Base-by-base conservation (phyloP, 768 basidiomycete species). In the Mycena rosella region DNA sequence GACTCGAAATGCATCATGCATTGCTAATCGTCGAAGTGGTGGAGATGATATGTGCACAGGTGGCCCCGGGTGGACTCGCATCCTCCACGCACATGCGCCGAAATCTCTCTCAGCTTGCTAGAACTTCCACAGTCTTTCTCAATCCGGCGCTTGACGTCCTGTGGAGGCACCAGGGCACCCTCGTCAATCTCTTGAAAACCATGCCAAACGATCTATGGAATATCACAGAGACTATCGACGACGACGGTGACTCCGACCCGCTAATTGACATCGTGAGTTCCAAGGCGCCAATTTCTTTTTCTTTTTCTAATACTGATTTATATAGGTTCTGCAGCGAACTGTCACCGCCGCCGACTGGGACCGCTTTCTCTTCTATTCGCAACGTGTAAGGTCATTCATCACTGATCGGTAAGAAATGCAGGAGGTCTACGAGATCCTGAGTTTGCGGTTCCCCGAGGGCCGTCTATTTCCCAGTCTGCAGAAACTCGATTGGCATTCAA, bases 361-460 rank as follows among this genome's bases (percentile, higher is more conserved):
- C 8, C 47, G 47, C 10, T 48, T 48, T 15, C 47, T 24, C 9
- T 48, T 48, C 14, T 48, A 48, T 27, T 48, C 24, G 24, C 47
- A 26, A 24, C 47, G 47, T 13, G 47, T 48, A 2, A 24, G 27
- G 24, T 48, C 47, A 11, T 48, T 48, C n/a, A 11, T 5, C 6
- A 2, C 29, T 20, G 52, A 32, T 4, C 9, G 47, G 0, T 14
- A 54, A 4, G 20, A 29, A 3, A 30, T n/a, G 20, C 22, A 6
- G n/a, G 32, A 54, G 17, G 53, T 63, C 29, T 62, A 62, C n/a
- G 62, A 63, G 34, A 40, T 15, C 29, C 36, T 63, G 30, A 13
- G 18, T 51, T 20, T 13, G 5, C 17, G 15, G 40, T 51, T 56
- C 17, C 63, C 63, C 15, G 26, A 49, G 11, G 10, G 42, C 2